Conservation (phyloP, 2,329 filamentous ascomycete species). For the Fusarium tanahbumbuense region DNA sequence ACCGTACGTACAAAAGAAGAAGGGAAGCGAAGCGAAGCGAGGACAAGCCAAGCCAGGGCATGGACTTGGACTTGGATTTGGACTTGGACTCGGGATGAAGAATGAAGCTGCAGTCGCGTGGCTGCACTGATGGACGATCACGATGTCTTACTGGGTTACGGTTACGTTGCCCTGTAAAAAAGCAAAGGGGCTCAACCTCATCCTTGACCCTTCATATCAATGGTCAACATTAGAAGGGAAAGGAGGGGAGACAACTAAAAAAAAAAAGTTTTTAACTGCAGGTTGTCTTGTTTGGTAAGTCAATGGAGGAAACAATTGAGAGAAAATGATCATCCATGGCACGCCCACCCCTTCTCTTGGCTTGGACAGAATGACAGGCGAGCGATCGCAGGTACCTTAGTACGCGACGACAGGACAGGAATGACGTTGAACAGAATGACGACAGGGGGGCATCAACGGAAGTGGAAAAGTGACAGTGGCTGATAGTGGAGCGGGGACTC, state of each 20-base stretch:
- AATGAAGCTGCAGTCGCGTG: constrained; percentile 26
- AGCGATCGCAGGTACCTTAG: neutral
- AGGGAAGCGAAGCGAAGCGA: neutral
- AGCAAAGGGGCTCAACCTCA: constrained; percentile 33
- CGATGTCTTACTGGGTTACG: constrained; percentile 13
- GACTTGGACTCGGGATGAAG: constrained; percentile 15
- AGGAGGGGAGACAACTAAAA: constrained; percentile 7
- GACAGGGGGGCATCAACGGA: constrained; percentile 1
- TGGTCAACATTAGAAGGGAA: constrained; percentile 6
- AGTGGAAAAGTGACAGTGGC: constrained; percentile 13
- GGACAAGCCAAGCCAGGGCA: neutral
- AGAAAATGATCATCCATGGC: neutral
- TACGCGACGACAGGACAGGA: neutral
- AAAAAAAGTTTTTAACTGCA: neutral
- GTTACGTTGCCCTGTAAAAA: constrained; percentile 27
- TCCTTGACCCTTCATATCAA: neutral
- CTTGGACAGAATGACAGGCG: neutral
- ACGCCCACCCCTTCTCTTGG: neutral
- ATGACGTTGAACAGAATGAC: constrained; percentile 37
- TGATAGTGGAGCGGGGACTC: constrained; percentile 15
- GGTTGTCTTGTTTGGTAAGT: neutral
- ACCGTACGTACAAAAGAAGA: neutral
- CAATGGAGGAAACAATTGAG: constrained; percentile 20
- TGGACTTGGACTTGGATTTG: constrained; percentile 15
- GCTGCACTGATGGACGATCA: constrained; percentile 21